Base-by-base conservation (phyloP, 306 rosid genomes). In the Dalbergia oliveri region DNA sequence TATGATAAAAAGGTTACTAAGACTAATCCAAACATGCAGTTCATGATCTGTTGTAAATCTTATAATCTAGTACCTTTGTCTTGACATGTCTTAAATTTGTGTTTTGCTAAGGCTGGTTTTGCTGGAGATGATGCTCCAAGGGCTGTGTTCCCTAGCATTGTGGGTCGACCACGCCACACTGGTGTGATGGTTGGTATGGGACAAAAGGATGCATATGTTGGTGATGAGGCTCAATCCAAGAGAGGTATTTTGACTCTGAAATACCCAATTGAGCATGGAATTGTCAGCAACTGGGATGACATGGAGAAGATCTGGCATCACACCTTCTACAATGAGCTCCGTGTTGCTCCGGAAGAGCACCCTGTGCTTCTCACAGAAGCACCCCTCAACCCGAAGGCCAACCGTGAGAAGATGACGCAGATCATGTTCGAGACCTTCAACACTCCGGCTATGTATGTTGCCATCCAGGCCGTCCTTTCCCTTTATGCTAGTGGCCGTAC, bases 131-230 rank as follows among this genome's bases (percentile, higher is more conserved):
- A 95, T 88, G 99, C 99, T 37, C 99, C 99, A 4, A 86, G 99
- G 84, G 99, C 97, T 21, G 99, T 95, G 15, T 95, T 95, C 66
- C 99, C 99, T 58, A 95, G 99, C 83, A 95, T 95, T 37, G 97
- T 95, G 5, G 97, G 98, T 31, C 97, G 99, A 26, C 98, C 97
- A 19, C 91, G 98, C 18, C 98, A 94, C 87, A 94, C 98, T 0
- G 98, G 98, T 15, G 98, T 94, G 86, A 94, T 94, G 98, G 98
- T 94, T 54, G 98, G 98, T 2, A 94, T 94, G 98, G 98, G 98
- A 50, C 98, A 94, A 54, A 94, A 94, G 88, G 98, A 94, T 85
- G 98, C 97, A 8, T 94, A 94, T 84, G 97, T 94, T 21, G 97
- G 97, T 26, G 98, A 94, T 75, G 97, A 94, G 80, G 98, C 98